Base-by-base conservation (phyloP, 1,284 basidiomycete species). In the Ceratobasidium sp. region DNA sequence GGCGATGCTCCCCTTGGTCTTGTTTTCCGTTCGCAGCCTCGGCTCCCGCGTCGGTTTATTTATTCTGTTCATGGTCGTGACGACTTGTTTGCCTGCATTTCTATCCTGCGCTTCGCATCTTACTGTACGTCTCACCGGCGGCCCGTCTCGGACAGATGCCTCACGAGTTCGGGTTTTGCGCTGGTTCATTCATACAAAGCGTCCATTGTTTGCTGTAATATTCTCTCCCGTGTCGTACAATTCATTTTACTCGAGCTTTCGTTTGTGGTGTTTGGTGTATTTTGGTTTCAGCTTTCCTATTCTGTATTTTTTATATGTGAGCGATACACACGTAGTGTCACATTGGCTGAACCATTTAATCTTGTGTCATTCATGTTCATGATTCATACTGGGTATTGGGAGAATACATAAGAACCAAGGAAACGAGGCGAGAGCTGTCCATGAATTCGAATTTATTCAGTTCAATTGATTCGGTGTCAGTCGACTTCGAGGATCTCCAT, bases 401-500 rank as follows among this genome's bases (percentile, higher is more conserved):
- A 34, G 54, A 62, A 41, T 72, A 72, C 69, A 72, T 62, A 34
- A 59, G 34, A 46, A 61, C 43, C 41, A 51, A 34, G 13, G 41
- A 37, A 62, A 62, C 34, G 31, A 46, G 66, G 54, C 54, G 53
- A 51, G 22, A 61, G 41, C 43, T 43, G 58, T 43, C 58, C 69
- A 31, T 61, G 56, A 51, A n/a, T 63, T 61, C 51, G 31, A 61
- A 46, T 61, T 48, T 34, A 19, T 49, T 53, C 27, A 43, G 29
- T 46, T 49, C 22, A 46, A 29, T 51, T 51, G 19, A 16, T 46
- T 22, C 39, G 29, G 43, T 29, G 62, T 49, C 27, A 72, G 43
- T 61, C 58, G 43, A 61, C 43, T 62, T 72, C 69, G 46, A 72
- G 69, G 24, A 72, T 43, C 58, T 72, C 69, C 41, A 72, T 72